These are phyloP conservation scores for Usnea hakonensis DNA, from an alignment of 495 filamentous ascomycete species.

Conservation along the genomic window DNA sequence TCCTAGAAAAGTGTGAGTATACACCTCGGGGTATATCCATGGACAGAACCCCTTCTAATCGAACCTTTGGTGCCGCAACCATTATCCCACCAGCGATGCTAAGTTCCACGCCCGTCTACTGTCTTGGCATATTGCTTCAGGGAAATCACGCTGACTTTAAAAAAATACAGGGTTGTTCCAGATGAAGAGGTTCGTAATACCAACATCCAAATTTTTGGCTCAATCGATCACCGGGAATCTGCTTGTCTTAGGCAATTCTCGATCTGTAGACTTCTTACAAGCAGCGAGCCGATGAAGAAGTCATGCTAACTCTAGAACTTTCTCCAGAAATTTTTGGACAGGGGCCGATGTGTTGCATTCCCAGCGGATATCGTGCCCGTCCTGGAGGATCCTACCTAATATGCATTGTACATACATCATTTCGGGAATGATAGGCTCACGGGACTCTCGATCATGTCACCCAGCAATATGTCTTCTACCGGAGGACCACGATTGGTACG, in stretches of 20 bases:
- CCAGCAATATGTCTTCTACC: constrained; percentile 48
- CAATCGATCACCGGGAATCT: neutral
- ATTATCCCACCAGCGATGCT: neutral
- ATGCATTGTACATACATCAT: neutral
- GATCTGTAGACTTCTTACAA: neutral
- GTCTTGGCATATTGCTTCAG: neutral
- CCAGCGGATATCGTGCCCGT: constrained; percentile 5
- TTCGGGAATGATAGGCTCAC: constrained; percentile 15
- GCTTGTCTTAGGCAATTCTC: neutral
- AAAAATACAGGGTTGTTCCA: neutral
- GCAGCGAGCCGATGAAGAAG: neutral
- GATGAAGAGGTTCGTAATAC: constrained; percentile 6
- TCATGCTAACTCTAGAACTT: neutral
- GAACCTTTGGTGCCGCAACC: neutral
- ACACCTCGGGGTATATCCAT: neutral
- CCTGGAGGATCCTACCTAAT: constrained; percentile 1
- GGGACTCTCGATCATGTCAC: constrained; percentile 30
- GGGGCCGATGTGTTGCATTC: neutral
- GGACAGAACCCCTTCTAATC: neutral
- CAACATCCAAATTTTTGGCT: neutral
- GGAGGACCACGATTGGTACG: constrained; percentile 46
- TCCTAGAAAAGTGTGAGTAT: neutral
- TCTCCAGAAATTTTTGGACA: constrained; percentile 9
- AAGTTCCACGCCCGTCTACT: neutral
- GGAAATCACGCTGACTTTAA: neutral